Conservation (phyloP, 805 yeast species). For the Wickerhamomyces strasburgensis region DNA sequence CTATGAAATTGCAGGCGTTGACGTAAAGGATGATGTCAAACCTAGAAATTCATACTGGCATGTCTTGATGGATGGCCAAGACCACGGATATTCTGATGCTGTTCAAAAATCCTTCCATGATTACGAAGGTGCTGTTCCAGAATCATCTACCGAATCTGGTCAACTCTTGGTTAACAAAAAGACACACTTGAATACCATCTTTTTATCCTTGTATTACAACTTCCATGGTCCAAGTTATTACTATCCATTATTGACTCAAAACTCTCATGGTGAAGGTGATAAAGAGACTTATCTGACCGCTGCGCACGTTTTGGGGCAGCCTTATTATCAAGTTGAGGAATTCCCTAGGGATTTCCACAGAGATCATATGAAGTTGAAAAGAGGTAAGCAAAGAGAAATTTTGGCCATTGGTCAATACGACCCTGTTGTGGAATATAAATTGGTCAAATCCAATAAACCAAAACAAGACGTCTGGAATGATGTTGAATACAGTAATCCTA, state of each 20-base stretch:
- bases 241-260: constrained; percentile 59
- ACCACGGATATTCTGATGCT: constrained; percentile 6
- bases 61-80: constrained; percentile 19
- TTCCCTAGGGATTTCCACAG: constrained; percentile 14
- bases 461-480: constrained; percentile 8
- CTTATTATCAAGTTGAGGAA: constrained; percentile 39
- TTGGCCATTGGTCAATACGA: constrained; percentile 36
- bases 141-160: constrained; percentile 58
- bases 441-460: not conserved
- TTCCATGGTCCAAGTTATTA: constrained; percentile 52
- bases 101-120: constrained; percentile 26
- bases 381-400: constrained; percentile 20
- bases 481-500: constrained; percentile 6
- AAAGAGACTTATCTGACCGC: constrained; percentile 62
- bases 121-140: constrained; percentile 50
- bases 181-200: constrained; percentile 44
- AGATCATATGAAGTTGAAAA: constrained; percentile 8
- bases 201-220: constrained; percentile 53
- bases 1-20: constrained; percentile 44
- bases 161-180: constrained; percentile 51
- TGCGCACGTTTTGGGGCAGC: constrained; percentile 40
- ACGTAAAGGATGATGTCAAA: constrained; percentile 31
- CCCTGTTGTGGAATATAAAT: constrained; percentile 19
- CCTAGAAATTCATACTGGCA: constrained; percentile 23
- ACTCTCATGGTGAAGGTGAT: constrained; percentile 63